phyloP scores from a whole-genome alignment of 116 monocot species.

The Posidonia oceanica region DNA sequence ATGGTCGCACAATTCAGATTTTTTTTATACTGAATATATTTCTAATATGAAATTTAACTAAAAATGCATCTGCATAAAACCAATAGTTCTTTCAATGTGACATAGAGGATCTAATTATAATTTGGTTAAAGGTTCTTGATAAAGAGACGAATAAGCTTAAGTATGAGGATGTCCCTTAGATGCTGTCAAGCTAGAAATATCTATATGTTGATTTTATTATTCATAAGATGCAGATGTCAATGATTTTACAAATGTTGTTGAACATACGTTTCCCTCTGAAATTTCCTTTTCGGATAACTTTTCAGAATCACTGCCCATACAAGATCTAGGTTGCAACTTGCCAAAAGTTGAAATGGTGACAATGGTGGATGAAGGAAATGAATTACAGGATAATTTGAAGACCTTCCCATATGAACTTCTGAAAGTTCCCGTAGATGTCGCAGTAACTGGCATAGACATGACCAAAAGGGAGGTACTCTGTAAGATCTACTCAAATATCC shows the following conservation, averaged over 20 bases:
- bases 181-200: not conserved
- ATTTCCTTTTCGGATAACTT: not conserved
- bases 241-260: not conserved
- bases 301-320: not conserved
- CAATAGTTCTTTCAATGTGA: too few relatives aligned
- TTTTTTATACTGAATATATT: not conserved
- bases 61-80: not conserved
- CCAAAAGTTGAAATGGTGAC: not conserved
- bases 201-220: too few relatives aligned
- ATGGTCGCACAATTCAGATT: not conserved
- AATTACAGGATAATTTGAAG: not conserved
- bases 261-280: not conserved
- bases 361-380: not conserved
- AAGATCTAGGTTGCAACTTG: not conserved
- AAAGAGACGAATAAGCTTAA: not conserved
- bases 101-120: too few relatives aligned
- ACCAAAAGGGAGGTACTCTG: not conserved
- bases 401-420: slow-evolving; percentile 4
- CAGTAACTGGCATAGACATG: slow-evolving; percentile 1
- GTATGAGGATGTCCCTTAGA: not conserved
- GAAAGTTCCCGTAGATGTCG: not conserved
- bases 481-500: too few relatives aligned
- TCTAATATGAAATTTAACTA: not conserved
- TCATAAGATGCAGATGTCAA: not conserved
- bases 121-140: not conserved